Base-by-base conservation (phyloP, 768 basidiomycete genomes). In the Pisolithus orientalis region DNA sequence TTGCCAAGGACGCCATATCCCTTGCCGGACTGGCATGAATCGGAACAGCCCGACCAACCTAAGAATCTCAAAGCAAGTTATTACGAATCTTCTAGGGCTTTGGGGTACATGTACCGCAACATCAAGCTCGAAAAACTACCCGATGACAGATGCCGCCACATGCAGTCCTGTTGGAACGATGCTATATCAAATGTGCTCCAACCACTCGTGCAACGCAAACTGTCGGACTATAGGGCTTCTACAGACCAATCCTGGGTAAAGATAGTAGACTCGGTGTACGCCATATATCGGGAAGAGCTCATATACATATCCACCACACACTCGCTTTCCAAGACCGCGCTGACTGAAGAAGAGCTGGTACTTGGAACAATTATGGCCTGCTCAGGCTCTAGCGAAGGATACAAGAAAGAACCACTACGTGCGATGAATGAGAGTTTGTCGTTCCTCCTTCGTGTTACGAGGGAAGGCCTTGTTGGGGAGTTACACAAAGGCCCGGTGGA, bases 1-100 rank as follows among this genome's bases (percentile, higher is more conserved):
- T 63, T 87, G 29, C 87, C 89, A 4, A 65, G 68, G 10, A 63
- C 71, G 0, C 70, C 87, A 14, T 86, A 88, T 43, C 74, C 75
- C 16, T 80, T 77, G 59, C 89, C 89, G 0, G 89, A 91, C 62
- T 91, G 89, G 89, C 80, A 87, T 53, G 77, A 75, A 21, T 77
- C 77, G 14, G 83, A 85, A 58, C 75, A 80, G 16, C 70, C 75
- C 44, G 83, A 84, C 56, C 75, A 80, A n/a, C 70, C 75, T 45
- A 64, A 70, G 6, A 79, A 79, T 21, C 75, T 78, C 6, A 59
- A 76, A 17, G 78, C 77, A 1, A 84, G 89, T 56, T 87, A 86
- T 68, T 92, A 92, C 60, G 70, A 75, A 44, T 91, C 89, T 2
- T 70, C 67, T 27, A 78, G 84, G 3, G 88, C 87, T 0, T 76